Evolutionary conservation across 2,329 filamentous ascomycete genomes (phyloP), one percentile per base, ranked within the genome.

Genomic region (Achaetomium macrosporum): DNA sequence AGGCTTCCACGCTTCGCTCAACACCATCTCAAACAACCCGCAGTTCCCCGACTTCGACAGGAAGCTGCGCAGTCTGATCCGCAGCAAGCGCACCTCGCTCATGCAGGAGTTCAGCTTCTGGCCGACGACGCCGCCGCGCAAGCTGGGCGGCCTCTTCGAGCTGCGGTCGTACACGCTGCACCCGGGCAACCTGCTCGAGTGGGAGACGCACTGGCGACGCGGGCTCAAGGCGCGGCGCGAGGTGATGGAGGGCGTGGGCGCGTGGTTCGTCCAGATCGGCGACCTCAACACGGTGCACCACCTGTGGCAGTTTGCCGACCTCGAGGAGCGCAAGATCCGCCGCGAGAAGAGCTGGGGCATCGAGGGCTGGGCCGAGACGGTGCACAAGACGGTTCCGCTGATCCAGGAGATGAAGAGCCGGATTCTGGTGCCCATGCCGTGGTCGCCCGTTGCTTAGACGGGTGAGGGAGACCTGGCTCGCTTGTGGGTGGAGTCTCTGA

Each of bases 101-200:
- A 99, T 99, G 93, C 93, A 99, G 70, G 93, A 99, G 71, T 99
- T 99, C 73, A 96, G 91, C 35, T 99, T 99, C 79, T 99, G 93
- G 93, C 93, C 93, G 1, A 99, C 93, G 3, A 92, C 90, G 0
- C 81, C 91, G 5, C 93, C 93, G 0, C 89, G 93, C 55, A 78
- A 89, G 64, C 82, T 99, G 0, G 93, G 93, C 51, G 93, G 93
- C 42, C 73, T 99, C 40, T 99, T 99, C 67, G 93, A 99, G 75
- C 79, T 99, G 33, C 88, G 93, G 48, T 96, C 93, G 1, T 99
- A 99, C 75, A 96, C 90, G 5, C 80, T 99, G 19, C 90, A 96
- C 68, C 93, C 93, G 0, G 93, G 93, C 40, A 96, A 96, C 69
- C 78, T 99, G 41, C 80, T 99, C 8, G 93, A 99, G 73, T 99